Conservation (phyloP, 2,329 filamentous ascomycete genomes). For the Aspergillus hiratsukae region DNA sequence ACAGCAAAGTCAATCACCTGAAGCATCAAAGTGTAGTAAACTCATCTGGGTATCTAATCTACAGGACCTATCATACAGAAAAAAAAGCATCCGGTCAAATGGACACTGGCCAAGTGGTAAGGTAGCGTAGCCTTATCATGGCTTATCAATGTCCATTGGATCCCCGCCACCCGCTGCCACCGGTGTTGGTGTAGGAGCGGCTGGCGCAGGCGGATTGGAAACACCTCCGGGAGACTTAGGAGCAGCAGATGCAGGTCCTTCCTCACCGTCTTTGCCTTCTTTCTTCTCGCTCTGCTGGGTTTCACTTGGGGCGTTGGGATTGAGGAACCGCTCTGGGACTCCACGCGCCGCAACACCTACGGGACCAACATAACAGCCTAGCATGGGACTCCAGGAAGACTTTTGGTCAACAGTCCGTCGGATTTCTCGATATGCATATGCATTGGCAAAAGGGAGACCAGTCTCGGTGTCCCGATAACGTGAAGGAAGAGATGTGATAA, state of each 20-base stretch:
- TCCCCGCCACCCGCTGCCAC: constrained; percentile 7
- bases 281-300: constrained; percentile 10
- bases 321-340: constrained; percentile 71
- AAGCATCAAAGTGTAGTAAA: not conserved
- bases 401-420: constrained; percentile 67
- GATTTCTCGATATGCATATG: constrained; percentile 72
- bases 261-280: not conserved
- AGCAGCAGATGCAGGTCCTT: not conserved
- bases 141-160: constrained; percentile 17
- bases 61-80: not conserved
- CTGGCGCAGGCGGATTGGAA: constrained; percentile 2
- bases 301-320: constrained; percentile 13
- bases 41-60: not conserved
- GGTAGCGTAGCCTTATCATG: not conserved
- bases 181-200: constrained; percentile 3
- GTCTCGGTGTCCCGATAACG: constrained; percentile 82
- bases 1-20: not conserved
- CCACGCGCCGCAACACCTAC: constrained; percentile 59
- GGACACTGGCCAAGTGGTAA: not conserved
- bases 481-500: constrained; percentile 76
- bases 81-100: not conserved
- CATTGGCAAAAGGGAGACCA: constrained; percentile 73
- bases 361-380: constrained; percentile 79
- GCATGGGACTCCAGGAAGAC: constrained; percentile 74
- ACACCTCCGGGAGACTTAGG: not conserved